These are phyloP conservation scores for Hydnum rufescens DNA, from an alignment of 768 basidiomycete species.

Conservation along the genomic window DNA sequence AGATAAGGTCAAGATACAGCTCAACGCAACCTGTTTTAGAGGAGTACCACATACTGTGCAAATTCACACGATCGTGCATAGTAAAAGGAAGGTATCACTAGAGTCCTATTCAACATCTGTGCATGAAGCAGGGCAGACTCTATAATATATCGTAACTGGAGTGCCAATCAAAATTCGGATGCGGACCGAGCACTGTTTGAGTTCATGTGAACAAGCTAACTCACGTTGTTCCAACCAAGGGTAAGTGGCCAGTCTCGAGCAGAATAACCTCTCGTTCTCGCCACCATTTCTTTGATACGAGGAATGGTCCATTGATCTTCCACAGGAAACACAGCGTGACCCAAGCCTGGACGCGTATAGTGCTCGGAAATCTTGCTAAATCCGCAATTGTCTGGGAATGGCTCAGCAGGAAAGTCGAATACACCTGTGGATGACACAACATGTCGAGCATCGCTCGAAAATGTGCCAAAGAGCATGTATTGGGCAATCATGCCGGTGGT, in stretches of 20 bases:
- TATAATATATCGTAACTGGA: conserved; percentile 7
- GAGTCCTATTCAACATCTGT: conserved; percentile 4
- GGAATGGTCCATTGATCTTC: background rate
- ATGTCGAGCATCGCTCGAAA: background rate
- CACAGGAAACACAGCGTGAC: background rate
- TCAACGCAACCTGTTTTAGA: background rate
- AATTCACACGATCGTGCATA: conserved; percentile 7
- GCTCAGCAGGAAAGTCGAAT: background rate
- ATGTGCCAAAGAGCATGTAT: conserved; percentile 8
- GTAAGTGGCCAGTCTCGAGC: background rate
- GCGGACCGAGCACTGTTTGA: background rate
- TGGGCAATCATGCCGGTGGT: conserved; percentile 10
- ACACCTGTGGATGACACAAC: background rate
- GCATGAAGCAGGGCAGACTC: conserved; percentile 6
- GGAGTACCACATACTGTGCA: background rate
- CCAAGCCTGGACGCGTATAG: background rate
- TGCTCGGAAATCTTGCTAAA: background rate
- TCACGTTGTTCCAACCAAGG: conserved; percentile 8
- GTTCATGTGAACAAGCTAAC: background rate
- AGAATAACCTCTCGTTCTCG: background rate
- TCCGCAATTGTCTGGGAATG: background rate
- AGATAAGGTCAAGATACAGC: background rate
- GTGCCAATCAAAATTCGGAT: background rate
- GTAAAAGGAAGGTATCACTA: conserved; percentile 4
- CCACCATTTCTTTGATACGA: background rate